Conservation (phyloP, 371 early-diverging fungal species). For the Apophysomyces sp. region DNA sequence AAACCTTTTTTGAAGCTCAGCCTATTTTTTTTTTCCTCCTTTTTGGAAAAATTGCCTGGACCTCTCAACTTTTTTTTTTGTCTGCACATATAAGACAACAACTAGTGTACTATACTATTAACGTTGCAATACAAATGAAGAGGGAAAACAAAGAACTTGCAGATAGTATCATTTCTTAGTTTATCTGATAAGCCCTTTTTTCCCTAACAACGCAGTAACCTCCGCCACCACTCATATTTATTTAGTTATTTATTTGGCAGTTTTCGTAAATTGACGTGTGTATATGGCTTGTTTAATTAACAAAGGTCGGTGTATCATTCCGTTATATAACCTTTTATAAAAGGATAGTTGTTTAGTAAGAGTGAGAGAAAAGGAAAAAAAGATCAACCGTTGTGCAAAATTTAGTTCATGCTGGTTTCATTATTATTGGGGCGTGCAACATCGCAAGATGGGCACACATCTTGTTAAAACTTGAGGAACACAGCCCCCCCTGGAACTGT, state of each 20-base stretch:
- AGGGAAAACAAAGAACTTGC: too few species aligned
- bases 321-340: background rate
- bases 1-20: background rate
- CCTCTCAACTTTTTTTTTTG: background rate
- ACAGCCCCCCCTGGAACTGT: background rate
- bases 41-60: background rate
- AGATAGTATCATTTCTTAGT: too few species aligned
- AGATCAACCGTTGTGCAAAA: too few species aligned
- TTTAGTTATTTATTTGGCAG: background rate
- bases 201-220: background rate
- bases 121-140: too few species aligned
- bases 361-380: too few species aligned
- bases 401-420: background rate
- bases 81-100: background rate
- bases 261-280: background rate
- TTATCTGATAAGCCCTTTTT: background rate
- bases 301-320: too few species aligned
- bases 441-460: background rate
- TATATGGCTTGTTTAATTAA: too few species aligned
- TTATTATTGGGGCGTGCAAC: background rate
- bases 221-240: background rate
- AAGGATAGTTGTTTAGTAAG: background rate
- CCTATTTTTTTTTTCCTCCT: background rate
- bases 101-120: too few species aligned
- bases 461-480: background rate